Percentiles rank a stretch among this genome's conserved stretches.
phyloP scores from a whole-genome alignment of 176 grass and related monocot genomes.

The Melocanna baccifera region DNA sequence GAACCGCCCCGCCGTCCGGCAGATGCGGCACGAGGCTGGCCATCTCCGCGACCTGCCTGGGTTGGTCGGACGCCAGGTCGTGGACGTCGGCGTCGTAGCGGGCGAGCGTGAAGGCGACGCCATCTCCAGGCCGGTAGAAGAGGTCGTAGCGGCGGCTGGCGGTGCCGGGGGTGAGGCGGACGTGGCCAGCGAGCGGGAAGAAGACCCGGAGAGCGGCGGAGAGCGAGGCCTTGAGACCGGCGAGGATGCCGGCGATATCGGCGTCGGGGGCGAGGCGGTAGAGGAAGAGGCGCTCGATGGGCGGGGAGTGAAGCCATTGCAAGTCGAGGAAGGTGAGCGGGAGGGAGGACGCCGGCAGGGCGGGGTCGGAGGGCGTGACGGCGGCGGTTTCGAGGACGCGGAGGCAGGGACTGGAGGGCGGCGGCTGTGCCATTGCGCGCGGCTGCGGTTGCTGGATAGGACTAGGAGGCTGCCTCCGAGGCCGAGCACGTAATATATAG shows the following conservation, averaged over 20 bases:
- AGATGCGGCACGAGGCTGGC: constrained; percentile 11
- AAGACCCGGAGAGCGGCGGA: constrained; percentile 18
- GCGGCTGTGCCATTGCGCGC: background rate
- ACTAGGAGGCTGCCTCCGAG: too few relatives aligned
- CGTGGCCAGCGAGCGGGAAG: constrained; percentile 24
- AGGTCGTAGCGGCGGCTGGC: constrained; percentile 21
- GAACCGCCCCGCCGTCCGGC: background rate
- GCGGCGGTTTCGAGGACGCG: constrained; percentile 1
- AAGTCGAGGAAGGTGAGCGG: constrained; percentile 42
- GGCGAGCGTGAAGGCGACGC: constrained; percentile 20
- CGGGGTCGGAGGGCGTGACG: background rate
- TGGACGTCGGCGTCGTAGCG: constrained; percentile 6
- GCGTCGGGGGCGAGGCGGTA: background rate
- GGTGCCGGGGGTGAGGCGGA: background rate
- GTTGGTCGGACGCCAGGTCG: background rate
- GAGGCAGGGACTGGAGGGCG: background rate
- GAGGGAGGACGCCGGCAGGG: background rate
- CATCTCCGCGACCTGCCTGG: constrained; percentile 24
- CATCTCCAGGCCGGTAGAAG: constrained; percentile 25
- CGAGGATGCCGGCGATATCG: background rate
- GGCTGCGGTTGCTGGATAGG: too few relatives aligned
- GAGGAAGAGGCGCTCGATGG: constrained; percentile 45
- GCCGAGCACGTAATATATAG: too few relatives aligned
- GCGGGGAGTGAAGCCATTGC: constrained; percentile 8
- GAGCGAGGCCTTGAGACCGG: constrained; percentile 39